A percentile compares a stretch with the other conserved stretches of the same genome.
These are phyloP conservation scores for Russula dissimulans DNA, from an alignment of 768 basidiomycete species.

Conservation along the genomic window DNA sequence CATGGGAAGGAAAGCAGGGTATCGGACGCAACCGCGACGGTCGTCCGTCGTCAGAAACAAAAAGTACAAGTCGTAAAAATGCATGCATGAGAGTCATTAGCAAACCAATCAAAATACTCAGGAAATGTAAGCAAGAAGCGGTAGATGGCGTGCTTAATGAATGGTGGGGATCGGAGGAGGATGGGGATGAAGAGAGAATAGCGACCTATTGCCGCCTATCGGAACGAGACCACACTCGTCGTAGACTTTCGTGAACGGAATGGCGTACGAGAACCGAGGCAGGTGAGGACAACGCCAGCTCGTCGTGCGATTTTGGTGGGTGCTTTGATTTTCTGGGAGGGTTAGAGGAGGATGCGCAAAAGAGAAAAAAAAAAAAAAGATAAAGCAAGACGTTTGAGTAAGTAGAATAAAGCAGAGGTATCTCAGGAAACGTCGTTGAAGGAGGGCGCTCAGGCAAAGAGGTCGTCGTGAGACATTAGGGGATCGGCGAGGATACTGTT, in stretches of 20 bases:
- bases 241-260: constrained; percentile 1
- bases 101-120: constrained; percentile 11
- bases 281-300: neutral
- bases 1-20: constrained; percentile 5
- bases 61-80: constrained; percentile 10
- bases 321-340: neutral
- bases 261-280: neutral
- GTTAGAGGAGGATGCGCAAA: neutral
- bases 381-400: constrained; percentile 1
- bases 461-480: constrained; percentile 17
- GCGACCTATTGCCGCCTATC: constrained; percentile 6
- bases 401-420: constrained; percentile 1
- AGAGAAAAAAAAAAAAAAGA: neutral
- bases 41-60: neutral
- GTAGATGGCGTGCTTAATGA: constrained; percentile 8
- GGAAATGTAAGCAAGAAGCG: constrained; percentile 9
- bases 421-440: neutral
- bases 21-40: constrained; percentile 8
- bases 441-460: constrained; percentile 16
- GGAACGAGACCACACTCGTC: neutral
- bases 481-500: neutral
- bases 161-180: neutral
- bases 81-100: constrained; percentile 12
- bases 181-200: neutral
- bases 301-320: neutral